These are phyloP conservation scores for Pseudoperonospora humuli DNA, from an alignment of 352 stramenopile genomes.

Conservation along the genomic window DNA sequence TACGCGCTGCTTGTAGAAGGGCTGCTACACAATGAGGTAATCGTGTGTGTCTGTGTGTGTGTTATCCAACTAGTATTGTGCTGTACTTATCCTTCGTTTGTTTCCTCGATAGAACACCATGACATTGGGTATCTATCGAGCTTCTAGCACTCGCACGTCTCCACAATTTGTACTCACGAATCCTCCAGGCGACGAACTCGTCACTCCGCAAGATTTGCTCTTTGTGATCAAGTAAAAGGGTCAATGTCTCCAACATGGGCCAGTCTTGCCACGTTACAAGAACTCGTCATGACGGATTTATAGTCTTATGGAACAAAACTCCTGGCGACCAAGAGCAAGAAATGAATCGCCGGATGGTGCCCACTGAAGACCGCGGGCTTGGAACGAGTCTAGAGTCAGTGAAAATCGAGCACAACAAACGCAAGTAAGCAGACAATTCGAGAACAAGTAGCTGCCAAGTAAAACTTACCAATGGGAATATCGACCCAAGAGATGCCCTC, in stretches of 20 bases:
- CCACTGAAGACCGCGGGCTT: constrained; percentile 62
- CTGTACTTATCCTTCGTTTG: constrained; percentile 3
- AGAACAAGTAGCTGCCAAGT: background rate
- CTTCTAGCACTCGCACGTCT: constrained; percentile 23
- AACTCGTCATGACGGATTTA: constrained; percentile 20
- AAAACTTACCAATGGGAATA: constrained; percentile 37
- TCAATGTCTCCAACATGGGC: background rate
- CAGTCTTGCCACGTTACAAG: background rate
- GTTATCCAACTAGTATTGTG: background rate
- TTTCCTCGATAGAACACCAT: constrained; percentile 37
- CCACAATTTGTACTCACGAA: constrained; percentile 63
- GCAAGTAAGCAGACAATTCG: background rate
- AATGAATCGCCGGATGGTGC: constrained; percentile 40
- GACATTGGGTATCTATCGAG: constrained; percentile 49
- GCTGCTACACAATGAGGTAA: constrained; percentile 52
- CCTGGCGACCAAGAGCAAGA: constrained; percentile 45
- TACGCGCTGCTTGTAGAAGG: constrained; percentile 52
- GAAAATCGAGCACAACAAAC: background rate
- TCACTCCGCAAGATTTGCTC: constrained; percentile 50
- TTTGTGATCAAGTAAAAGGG: constrained; percentile 56
- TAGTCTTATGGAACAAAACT: constrained; percentile 62
- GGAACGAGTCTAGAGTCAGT: constrained; percentile 43
- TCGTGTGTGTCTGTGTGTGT: background rate
- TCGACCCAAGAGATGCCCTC: constrained; percentile 68
- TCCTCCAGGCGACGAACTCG: constrained; percentile 43